Percentiles rank a stretch among this genome's conserved stretches.
Conservation (phyloP, 352 stramenopile genomes). For the Globisporangium viniferum region DNA sequence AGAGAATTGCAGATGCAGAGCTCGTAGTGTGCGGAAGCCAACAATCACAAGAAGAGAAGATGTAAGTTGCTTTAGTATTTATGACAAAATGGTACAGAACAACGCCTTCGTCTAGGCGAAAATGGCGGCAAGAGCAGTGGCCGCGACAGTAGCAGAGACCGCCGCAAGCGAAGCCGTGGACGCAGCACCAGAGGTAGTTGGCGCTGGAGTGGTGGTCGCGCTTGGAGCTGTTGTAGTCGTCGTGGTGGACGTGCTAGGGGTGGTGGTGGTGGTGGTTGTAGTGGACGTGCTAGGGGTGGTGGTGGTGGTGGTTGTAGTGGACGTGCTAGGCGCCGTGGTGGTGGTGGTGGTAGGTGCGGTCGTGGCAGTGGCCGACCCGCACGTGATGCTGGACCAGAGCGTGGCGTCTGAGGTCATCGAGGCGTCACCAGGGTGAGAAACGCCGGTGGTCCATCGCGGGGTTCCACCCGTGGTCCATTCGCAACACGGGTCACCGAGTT, state of each 20-base stretch:
- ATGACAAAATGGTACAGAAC: background rate
- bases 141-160: too few relatives aligned
- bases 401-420: too few relatives aligned
- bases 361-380: too few relatives aligned
- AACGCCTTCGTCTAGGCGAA: background rate
- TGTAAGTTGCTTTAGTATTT: background rate
- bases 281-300: background rate
- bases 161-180: too few relatives aligned
- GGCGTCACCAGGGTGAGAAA: too few relatives aligned
- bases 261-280: background rate
- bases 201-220: background rate
- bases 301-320: too few relatives aligned
- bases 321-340: background rate
- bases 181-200: background rate
- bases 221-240: background rate
- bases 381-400: too few relatives aligned
- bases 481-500: constrained; percentile 55
- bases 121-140: too few relatives aligned
- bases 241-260: background rate
- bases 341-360: too few relatives aligned
- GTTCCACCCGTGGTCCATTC: too few relatives aligned
- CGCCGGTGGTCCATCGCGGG: too few relatives aligned
- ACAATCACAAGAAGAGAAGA: background rate
- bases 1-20: too few relatives aligned
- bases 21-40: background rate